Evolutionary conservation across 305 asterid species (phyloP).

Genomic region (Fraxinus xanthoxyloides): DNA sequence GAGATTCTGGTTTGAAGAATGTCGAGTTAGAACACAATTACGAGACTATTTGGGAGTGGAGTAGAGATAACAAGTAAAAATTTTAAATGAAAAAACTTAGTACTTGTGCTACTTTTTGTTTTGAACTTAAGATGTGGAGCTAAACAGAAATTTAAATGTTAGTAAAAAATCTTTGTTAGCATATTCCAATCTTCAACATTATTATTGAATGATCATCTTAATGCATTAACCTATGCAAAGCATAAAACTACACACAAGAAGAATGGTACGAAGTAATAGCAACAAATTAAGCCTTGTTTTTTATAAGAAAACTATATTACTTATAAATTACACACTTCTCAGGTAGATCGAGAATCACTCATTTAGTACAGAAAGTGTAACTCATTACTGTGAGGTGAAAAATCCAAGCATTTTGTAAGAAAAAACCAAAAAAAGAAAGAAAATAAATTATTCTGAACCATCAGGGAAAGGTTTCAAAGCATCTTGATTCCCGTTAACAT

Average conservation of each 20-base stretch:
- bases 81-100: not conserved
- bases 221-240: not conserved
- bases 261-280: not conserved
- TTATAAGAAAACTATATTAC: slow-evolving; percentile 5
- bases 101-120: not conserved
- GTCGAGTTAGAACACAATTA: slow-evolving; percentile 33
- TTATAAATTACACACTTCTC: not conserved
- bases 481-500: slow-evolving; percentile 43
- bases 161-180: not conserved
- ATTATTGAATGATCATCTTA: not conserved
- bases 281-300: not conserved
- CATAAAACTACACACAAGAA: not conserved
- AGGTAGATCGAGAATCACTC: not conserved
- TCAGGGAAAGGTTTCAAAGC: slow-evolving; percentile 47
- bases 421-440: not conserved
- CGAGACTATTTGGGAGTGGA: slow-evolving; percentile 74
- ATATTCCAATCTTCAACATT: not conserved
- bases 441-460: slow-evolving; percentile 34
- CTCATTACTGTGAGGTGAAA: not conserved
- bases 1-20: slow-evolving; percentile 22
- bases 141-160: not conserved
- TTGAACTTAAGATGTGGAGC: not conserved
- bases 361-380: not conserved
- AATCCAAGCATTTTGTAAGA: not conserved
- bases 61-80: slow-evolving; percentile 13